Base-by-base conservation (phyloP, 2,329 filamentous ascomycete genomes). In the Aspergillus tubingensis region DNA sequence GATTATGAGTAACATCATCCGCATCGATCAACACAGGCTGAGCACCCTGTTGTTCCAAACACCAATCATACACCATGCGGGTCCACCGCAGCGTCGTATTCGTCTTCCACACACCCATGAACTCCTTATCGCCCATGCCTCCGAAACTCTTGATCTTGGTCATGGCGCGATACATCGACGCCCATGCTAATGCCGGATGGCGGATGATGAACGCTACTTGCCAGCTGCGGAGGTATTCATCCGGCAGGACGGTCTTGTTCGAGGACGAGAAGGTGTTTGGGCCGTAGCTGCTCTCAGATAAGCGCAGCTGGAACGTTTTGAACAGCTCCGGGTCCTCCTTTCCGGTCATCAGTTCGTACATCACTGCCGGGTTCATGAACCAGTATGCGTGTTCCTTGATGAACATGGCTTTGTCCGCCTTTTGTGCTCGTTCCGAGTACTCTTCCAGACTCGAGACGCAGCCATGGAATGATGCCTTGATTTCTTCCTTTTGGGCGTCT, bases 151-250 rank as follows among this genome's bases (percentile, higher is more conserved):
- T 48, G 5, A 71, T 54, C 51, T 69, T 67, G 11, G 53, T 11
- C 60, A 71, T 67, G 2, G 72, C 67, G 2, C 77, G 76, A 62
- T 75, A 76, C 23, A 71, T 64, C 1, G 77, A 80, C 5, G 76
- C 72, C 47, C 76, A 79, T 8, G 71, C 64, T 27, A 80, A 62
- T 10, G 75, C 76, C 3, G 77, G 78, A 58, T 80, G 75, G 1
- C 77, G 69, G 57, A 79, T 76, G 25, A 77, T 67, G 54, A 79
- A 76, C 2, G 73, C 68, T 3, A 74, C 65, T 27, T 67, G 66
- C 65, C 68, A 77, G 2, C 62, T 71, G 13, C 67, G 68, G 47
- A 79, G 67, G 41, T 75, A 73, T 27, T 70, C 69, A 59, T 78
- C 72, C 1, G 77, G 68, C 10, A 79, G 61, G 10, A 76, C 48